Evolutionary conservation across 2,329 filamentous ascomycete genomes (phyloP), one percentile per base, ranked within the genome.

Genomic region (Botryotinia calthae): DNA sequence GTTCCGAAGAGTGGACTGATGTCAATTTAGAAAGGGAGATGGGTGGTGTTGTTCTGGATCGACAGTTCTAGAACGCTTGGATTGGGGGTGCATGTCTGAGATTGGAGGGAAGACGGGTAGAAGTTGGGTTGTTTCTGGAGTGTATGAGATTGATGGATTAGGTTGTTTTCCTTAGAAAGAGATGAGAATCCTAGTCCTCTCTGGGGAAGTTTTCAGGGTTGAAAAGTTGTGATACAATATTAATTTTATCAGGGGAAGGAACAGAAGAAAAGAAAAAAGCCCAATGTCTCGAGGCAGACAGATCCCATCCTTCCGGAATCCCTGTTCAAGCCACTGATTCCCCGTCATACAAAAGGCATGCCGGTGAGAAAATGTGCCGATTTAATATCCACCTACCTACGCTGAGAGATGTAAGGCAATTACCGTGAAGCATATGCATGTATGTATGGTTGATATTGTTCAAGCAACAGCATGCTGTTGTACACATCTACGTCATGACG

Each of bases 401-500:
- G 25, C 16, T 9, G 8, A 37, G 8, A 22, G 1, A 22, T 31
- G 25, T 48, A 25, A 51, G 64, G 4, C 4, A 54, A 37, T 51
- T 51, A 51, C 63, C 46, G 3, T n/a, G 6, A 16, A 25, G 6
- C 31, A 40, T n/a, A 42, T 62, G 10, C 4, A 42, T 37, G 4
- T 34, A 51, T 51, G 44, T 16, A 28, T 51, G 44, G 4, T n/a
- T 65, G 4, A 37, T 7, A 40, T 40, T 66, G 4, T 16, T 40
- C 59, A 28, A 42, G 34, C 9, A 8, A 18, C 18, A 48, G 34
- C 31, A 18, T 44, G 2, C 22, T 51, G n/a, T 40, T 48, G 25
- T 40, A 67, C 34, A 67, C 7, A 20, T 28, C 34, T 54, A 51
- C 46, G 64, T 67, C 46, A 67, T 54, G 46, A 67, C 46, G 64